phyloP scores from a whole-genome alignment of 1,284 basidiomycete genomes.

The Trametes sp. region DNA sequence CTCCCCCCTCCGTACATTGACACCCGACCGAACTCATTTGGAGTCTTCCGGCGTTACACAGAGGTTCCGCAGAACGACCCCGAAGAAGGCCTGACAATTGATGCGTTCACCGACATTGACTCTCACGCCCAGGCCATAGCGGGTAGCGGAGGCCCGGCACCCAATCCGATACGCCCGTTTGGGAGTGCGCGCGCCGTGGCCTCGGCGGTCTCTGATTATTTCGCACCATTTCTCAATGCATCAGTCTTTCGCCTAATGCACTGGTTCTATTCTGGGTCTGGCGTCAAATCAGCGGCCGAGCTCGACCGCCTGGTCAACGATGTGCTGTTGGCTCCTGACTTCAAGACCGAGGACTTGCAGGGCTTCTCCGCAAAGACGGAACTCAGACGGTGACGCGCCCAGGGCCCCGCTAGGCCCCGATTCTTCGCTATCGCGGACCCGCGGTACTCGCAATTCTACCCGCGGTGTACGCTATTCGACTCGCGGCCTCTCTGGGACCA shows the following conservation, averaged over 20 bases:
- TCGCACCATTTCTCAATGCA: constrained; percentile 40
- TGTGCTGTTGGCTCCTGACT: constrained; percentile 38
- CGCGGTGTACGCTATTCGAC: too few species aligned
- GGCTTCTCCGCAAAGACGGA: constrained; percentile 30
- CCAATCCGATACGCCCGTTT: constrained; percentile 2
- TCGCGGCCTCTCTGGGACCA: too few species aligned
- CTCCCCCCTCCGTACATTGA: neutral
- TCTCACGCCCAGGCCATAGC: neutral
- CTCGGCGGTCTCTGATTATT: constrained; percentile 8
- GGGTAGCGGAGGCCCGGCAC: neutral
- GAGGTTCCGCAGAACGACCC: constrained; percentile 6
- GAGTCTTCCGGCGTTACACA: constrained; percentile 17
- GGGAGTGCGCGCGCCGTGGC: neutral
- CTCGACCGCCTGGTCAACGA: constrained; percentile 40
- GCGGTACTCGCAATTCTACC: too few species aligned
- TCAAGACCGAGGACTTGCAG: constrained; percentile 30
- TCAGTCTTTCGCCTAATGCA: constrained; percentile 37
- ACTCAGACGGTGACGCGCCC: neutral
- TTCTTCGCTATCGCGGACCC: too few species aligned
- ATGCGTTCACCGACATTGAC: constrained; percentile 5
- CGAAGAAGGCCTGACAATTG: constrained; percentile 5
- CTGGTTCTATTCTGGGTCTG: constrained; percentile 41
- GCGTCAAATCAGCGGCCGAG: constrained; percentile 37
- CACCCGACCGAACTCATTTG: constrained; percentile 14
- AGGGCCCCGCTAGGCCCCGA: too few species aligned